Evolutionary conservation across 129 eudicot genomes (phyloP), one percentile per base, ranked within the genome.

Genomic region (Flaveria ramosissima): DNA sequence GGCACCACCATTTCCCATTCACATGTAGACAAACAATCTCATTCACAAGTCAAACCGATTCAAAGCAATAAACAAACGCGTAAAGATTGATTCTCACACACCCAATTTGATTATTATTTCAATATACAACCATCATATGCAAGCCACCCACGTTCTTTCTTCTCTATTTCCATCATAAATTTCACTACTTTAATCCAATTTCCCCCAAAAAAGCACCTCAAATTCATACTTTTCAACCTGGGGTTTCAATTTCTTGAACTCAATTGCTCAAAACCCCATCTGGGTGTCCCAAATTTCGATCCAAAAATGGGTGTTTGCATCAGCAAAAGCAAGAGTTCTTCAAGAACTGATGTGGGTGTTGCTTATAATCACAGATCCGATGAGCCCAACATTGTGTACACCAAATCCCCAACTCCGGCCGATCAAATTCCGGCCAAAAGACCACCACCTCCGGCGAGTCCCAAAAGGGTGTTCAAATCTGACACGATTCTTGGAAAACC

Each of bases 401-500:
- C 93, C 23, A 82, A 86, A 73, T 85, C 96, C 3, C 96, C 88
- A 0, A 67, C 84, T 26, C 89, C 82, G 43, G 89, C 80, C 2
- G 80, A 74, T 36, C 93, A 77, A 51, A 17, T 64, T 39, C 89
- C 88, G 26, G 36, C 63, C 11, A 82, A 59, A 57, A 74, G 39
- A 26, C 79, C 62, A 23, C 83, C 83, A 24, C 88, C 89, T 1
- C 82, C 86, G 0, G 51, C 81, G 1, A 85, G 85, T 72, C 91
- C 92, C 45, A 74, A 50, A 47, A 78, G 85, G n/a, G 72, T 76
- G 0, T 82, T 76, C 41, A 84, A 78, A 79, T 55, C 88, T 5
- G 88, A 93, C 70, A 85, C 96, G 2, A 93, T 93, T 83, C 81
- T 93, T 53, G 92, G 92, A 0, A 90, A 88, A 80, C 86, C 97